Base-by-base conservation (phyloP, 768 basidiomycete genomes). In the Coprinopsis strossmayeri region DNA sequence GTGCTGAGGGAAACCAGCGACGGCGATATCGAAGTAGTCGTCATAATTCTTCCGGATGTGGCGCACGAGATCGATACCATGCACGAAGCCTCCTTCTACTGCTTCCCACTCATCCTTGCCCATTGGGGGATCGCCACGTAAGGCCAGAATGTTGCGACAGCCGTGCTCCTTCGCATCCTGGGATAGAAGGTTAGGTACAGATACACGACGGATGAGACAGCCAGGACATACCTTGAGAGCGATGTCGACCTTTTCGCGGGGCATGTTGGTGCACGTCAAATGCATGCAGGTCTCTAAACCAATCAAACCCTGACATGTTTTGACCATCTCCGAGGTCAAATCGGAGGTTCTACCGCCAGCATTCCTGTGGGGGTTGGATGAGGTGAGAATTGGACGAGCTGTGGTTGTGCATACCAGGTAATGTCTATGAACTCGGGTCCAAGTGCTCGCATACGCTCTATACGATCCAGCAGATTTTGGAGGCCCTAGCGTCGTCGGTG, bases 341-440 rank as follows among this genome's bases (percentile, higher is more conserved):
- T 96, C 94, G 35, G 93, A 95, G 28, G 93, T 95, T 52, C 93
- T 80, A 46, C 94, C 94, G 48, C 94, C 94, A 46, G 94, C 94
- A 70, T 95, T 95, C 93, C 93, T 96, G 54, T 10, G 48, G 42
- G 39, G 26, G n/a, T n/a, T 24, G 34, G 49, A 46, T 48, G 34
- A 47, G 45, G 27, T 49, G 11, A 43, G 34, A 34, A 25, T 20
- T 42, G 40, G 37, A 25, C 28, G 15, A 20, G 5, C 26, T 40
- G 55, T 52, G 46, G 25, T 30, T 42, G n/a, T 10, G 50, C 72
- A 40, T 52, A 83, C 91, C 91, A 98, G 63, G 95, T 98, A 60
- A 98, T 95, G 64, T 98, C 95, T 57, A 98, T 87, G 63, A 99
- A 99, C 64, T 96, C 95, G 7, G 96, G 96, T 1, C 96, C 95